Conservation (phyloP, 106 monocot species). For the Xerophyta viscosa region DNA sequence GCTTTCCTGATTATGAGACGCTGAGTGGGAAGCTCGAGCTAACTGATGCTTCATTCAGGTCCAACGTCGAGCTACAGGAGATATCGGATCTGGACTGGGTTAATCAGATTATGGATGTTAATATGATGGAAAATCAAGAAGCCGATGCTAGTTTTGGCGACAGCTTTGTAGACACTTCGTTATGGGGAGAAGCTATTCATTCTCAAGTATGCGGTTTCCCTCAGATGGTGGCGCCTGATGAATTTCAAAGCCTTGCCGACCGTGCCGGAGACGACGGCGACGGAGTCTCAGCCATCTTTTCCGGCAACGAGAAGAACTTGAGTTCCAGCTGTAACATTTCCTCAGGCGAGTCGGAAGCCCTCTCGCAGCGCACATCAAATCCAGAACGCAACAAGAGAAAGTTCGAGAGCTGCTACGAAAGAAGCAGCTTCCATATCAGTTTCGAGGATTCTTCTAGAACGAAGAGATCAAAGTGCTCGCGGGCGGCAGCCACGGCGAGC, state of each 20-base stretch:
- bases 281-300: neutral
- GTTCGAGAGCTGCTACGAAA: too few species aligned
- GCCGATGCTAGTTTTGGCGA: too few species aligned
- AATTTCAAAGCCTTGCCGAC: too few species aligned
- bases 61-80: slow-evolving; percentile 8
- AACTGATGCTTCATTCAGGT: slow-evolving; percentile 5
- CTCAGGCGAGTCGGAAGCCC: slow-evolving; percentile 26
- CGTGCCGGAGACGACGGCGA: neutral
- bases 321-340: slow-evolving; percentile 19
- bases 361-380: too few species aligned
- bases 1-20: slow-evolving; percentile 6
- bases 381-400: neutral
- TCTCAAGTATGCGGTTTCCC: too few species aligned
- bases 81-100: slow-evolving; percentile 2
- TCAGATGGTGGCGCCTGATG: too few species aligned
- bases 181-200: too few species aligned
- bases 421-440: slow-evolving; percentile 22
- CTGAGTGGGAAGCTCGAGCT: slow-evolving; percentile 7
- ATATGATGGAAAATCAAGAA: slow-evolving; percentile 5
- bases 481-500: neutral
- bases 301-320: neutral
- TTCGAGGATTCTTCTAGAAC: slow-evolving; percentile 15
- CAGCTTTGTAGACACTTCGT: too few species aligned
- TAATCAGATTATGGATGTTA: slow-evolving; percentile 3
- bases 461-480: slow-evolving; percentile 10